A percentile compares a stretch with the other conserved stretches of the same genome.
Evolutionary conservation across 169 alveolate species (phyloP).

Genomic region (Eimeria praecox): DNA sequence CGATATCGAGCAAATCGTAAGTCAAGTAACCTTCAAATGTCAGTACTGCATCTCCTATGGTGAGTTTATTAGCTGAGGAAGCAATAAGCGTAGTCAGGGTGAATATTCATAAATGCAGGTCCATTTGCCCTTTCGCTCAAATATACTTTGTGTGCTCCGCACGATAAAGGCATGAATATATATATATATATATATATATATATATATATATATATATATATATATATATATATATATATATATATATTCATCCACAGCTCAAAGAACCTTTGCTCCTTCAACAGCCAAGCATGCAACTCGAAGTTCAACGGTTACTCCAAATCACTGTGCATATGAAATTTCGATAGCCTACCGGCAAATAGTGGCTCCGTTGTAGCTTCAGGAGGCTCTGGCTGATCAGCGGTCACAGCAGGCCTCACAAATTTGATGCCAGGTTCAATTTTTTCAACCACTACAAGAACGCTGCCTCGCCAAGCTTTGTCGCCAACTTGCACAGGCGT

Average conservation of each 20-base stretch:
- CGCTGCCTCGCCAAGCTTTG: conserved; percentile 38
- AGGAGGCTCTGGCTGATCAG: not conserved
- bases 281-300: not conserved
- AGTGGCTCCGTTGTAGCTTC: conserved; percentile 56
- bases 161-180: not conserved
- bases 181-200: not conserved
- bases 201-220: not conserved
- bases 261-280: not conserved
- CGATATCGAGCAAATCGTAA: conserved; percentile 42
- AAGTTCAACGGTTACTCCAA: not conserved
- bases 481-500: conserved; percentile 18
- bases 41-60: conserved; percentile 27
- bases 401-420: conserved; percentile 22
- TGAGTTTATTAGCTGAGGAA: conserved; percentile 8
- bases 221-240: no score
- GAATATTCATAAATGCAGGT: not conserved
- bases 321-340: not conserved
- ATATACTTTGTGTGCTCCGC: not conserved
- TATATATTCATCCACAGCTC: not conserved
- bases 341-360: conserved; percentile 19
- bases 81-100: not conserved
- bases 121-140: not conserved
- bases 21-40: not conserved
- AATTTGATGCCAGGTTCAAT: not conserved
- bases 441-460: conserved; percentile 29